These are phyloP conservation scores for Cyberlindnera maritima DNA, from an alignment of 805 yeast species.

Conservation along the genomic window DNA sequence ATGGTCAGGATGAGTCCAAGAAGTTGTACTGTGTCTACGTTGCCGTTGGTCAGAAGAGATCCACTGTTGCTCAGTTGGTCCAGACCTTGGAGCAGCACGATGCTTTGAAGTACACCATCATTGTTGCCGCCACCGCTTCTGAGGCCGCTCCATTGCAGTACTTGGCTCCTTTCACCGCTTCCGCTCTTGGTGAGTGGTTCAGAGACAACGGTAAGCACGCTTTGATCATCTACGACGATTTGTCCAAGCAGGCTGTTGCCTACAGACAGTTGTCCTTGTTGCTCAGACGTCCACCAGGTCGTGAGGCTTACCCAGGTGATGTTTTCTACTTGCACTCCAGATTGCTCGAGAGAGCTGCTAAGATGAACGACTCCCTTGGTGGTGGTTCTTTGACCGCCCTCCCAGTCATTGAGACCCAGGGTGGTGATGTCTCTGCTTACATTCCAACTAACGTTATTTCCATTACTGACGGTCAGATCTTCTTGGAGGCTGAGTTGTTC, in stretches of 20 bases:
- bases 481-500: constrained; percentile 99
- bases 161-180: constrained; percentile 99
- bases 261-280: constrained; percentile 98
- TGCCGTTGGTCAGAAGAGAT: constrained; percentile 99
- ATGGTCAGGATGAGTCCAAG: constrained; percentile 91
- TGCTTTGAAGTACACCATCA: constrained; percentile 95
- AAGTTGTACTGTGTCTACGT: constrained; percentile 99
- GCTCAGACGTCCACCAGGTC: constrained; percentile 52
- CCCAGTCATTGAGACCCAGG: constrained; percentile 97
- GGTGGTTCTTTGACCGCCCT: constrained; percentile 95
- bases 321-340: constrained; percentile 48
- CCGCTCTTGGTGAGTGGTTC: constrained; percentile 99
- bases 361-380: constrained; percentile 86
- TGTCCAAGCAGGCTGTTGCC: constrained; percentile 99
- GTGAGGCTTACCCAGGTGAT: constrained; percentile 28
- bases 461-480: constrained; percentile 96
- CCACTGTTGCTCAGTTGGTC: constrained; percentile 99
- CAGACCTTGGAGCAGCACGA: constrained; percentile 98
- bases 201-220: constrained; percentile 99
- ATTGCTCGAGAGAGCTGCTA: constrained; percentile 95
- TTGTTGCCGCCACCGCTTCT: constrained; percentile 99
- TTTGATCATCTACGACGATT: constrained; percentile 94
- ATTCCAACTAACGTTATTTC: constrained; percentile 98
- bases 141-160: constrained; percentile 99
- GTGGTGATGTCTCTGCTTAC: constrained; percentile 98